Evolutionary conservation across 148 eudicot species (phyloP).

Genomic region (Cornus controversa): DNA sequence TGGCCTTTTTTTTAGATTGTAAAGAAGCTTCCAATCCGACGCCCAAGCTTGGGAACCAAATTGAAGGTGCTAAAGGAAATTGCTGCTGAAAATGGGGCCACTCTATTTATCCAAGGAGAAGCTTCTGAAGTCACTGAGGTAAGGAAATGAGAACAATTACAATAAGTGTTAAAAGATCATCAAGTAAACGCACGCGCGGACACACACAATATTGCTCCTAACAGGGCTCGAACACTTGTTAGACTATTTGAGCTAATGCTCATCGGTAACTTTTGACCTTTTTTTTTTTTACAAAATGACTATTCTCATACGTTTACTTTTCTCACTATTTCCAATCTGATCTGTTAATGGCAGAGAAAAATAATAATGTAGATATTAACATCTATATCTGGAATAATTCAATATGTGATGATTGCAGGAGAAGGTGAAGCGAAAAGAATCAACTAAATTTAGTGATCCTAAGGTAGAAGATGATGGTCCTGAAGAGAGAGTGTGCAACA

Average conservation of each 20-base stretch:
- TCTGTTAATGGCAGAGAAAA: too few species aligned
- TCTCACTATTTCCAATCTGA: too few species aligned
- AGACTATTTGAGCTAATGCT: too few species aligned
- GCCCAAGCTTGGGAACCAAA: constrained; percentile 29
- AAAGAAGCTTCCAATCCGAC: constrained; percentile 24
- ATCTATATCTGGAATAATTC: not conserved
- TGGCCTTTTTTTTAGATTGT: constrained; percentile 22
- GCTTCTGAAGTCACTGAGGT: not conserved
- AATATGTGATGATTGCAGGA: not conserved
- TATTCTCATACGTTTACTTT: too few species aligned
- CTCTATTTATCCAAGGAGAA: constrained; percentile 16
- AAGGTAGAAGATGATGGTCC: not conserved
- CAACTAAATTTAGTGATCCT: not conserved
- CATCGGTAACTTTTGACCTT: too few species aligned
- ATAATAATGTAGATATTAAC: too few species aligned
- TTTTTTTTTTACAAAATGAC: too few species aligned
- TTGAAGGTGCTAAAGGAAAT: constrained; percentile 28
- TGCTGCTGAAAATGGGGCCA: constrained; percentile 28
- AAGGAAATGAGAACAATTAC: not conserved
- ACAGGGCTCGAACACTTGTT: too few species aligned
- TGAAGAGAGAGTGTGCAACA: not conserved
- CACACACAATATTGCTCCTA: too few species aligned
- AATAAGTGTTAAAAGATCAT: too few species aligned
- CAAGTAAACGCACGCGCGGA: too few species aligned
- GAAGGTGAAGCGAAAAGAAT: not conserved